Percentiles rank a stretch among this genome's conserved stretches.
These are phyloP conservation scores for Alternaria sp. DNA, from an alignment of 2,329 filamentous ascomycete species.

Conservation along the genomic window DNA sequence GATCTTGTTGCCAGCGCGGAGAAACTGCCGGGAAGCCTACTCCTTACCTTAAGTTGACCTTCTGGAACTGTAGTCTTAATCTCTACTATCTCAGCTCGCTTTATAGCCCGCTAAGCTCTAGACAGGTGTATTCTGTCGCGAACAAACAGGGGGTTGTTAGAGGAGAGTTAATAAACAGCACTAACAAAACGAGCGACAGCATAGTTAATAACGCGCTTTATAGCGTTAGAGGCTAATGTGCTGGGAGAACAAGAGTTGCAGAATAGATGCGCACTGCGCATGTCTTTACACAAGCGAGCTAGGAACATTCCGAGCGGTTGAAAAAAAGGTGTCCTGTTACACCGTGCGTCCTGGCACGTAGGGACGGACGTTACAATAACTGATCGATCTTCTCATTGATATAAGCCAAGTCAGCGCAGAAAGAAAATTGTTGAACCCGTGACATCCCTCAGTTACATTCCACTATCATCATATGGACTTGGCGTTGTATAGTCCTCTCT, in stretches of 20 bases:
- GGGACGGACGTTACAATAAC: no score
- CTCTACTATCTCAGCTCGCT: background rate
- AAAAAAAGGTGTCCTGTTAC: background rate
- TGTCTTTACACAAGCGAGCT: constrained; percentile 7
- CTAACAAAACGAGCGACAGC: background rate
- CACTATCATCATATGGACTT: no score
- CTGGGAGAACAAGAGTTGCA: background rate
- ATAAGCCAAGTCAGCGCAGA: no score
- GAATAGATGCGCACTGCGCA: constrained; percentile 3
- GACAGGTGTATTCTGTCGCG: constrained; percentile 8
- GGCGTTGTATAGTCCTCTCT: no score
- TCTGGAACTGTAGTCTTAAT: background rate
- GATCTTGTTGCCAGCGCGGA: background rate
- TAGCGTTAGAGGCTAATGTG: background rate
- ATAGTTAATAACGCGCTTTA: background rate
- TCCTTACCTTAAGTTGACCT: background rate
- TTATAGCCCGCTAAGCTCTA: background rate
- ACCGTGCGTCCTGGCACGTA: no score
- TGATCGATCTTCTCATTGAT: no score
- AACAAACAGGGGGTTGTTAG: constrained; percentile 20
- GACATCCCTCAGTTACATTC: no score
- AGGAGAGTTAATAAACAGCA: constrained; percentile 11
- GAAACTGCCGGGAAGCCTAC: background rate
- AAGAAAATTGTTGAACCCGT: no score
- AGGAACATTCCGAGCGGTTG: background rate